Base-by-base conservation (phyloP, 202 grass and related monocot genomes). In the Musa balbisiana region DNA sequence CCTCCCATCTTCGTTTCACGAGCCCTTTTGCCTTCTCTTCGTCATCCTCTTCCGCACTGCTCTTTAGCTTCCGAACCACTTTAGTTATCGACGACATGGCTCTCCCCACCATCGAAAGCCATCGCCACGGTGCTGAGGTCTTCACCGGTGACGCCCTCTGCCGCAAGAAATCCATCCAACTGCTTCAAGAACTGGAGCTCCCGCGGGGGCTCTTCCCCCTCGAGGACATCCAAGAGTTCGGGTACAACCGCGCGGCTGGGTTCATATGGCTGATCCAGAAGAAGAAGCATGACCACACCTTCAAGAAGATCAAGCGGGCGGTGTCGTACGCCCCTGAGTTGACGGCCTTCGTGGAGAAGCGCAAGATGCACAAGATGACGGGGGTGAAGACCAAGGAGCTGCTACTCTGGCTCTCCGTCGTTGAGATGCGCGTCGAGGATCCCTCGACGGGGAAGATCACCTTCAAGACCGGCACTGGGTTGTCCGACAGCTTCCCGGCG, bases 351-450 rank as follows among this genome's bases (percentile, higher is more conserved):
- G 51, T 58, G 13, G 72, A 73, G 10, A 11, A 56, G 0, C 13
- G 23, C 10, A 73, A 73, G 23, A n/a, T 73, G 72, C 55, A 73
- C 22, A 73, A 73, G 72, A 73, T 73, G 23, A 58, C 23, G 4
- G 72, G 71, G n/a, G 72, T 58, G 22, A 73, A 73, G 72, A 58
- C 53, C 0, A 73, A 73, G 72, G 53, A 73, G 51, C 72, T 73
- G 8, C 0, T 73, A 13, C 24, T 73, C 2, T 73, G 72, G 71
- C 22, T 73, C 3, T 73, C 72, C 10, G 53, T 73, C 14, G 53
- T 73, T 5, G 72, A 73, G 72, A 17, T 73, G 23, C 56, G 56
- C 22, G 29, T 73, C 12, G 72, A 55, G 1, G 53, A n/a, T 2
- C 72, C 72, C 1, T 59, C 22, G 2, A 9, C 53, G 13, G 22